phyloP scores from a whole-genome alignment of 306 rosid species.

The Macrotyloma uniflorum region DNA sequence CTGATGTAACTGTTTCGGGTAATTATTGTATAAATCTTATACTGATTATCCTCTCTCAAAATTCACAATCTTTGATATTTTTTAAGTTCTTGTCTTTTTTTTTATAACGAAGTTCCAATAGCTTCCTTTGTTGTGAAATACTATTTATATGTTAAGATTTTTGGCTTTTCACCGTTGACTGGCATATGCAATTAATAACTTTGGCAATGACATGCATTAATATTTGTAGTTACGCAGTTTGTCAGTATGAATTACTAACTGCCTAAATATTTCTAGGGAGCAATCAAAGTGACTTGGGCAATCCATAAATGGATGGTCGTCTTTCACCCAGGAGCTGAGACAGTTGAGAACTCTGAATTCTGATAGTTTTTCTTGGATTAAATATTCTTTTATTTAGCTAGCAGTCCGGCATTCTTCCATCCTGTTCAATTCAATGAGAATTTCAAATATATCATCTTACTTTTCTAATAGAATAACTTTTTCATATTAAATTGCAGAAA shows the following conservation, averaged over 20 bases:
- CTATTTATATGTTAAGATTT: not conserved
- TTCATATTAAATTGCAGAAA: conserved; percentile 28
- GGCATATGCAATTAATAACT: not conserved
- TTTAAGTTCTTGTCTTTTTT: not conserved
- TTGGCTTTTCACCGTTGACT: not conserved
- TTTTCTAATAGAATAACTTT: not conserved
- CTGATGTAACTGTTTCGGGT: conserved; percentile 65
- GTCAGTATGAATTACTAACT: conserved; percentile 27
- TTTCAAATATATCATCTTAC: not conserved
- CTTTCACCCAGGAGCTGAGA: conserved; percentile 47
- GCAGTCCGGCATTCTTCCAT: not conserved
- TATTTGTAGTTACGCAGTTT: conserved; percentile 28
- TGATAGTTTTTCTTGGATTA: conserved; percentile 28
- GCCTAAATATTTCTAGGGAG: conserved; percentile 54
- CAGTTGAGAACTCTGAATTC: not conserved
- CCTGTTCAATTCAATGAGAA: conserved; percentile 6
- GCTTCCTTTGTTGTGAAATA: not conserved
- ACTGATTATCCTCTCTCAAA: conserved; percentile 5
- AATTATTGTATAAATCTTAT: conserved; percentile 26
- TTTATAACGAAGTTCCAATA: not conserved
- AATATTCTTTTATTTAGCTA: not conserved
- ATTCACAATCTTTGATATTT: conserved; percentile 1
- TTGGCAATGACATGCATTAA: not conserved
- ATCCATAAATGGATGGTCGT: conserved; percentile 49
- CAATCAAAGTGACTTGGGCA: conserved; percentile 53